A percentile compares a stretch with the other conserved stretches of the same genome.
Evolutionary conservation across 2,329 filamentous ascomycete genomes (phyloP).

Genomic region (Colletotrichum destructivum): DNA sequence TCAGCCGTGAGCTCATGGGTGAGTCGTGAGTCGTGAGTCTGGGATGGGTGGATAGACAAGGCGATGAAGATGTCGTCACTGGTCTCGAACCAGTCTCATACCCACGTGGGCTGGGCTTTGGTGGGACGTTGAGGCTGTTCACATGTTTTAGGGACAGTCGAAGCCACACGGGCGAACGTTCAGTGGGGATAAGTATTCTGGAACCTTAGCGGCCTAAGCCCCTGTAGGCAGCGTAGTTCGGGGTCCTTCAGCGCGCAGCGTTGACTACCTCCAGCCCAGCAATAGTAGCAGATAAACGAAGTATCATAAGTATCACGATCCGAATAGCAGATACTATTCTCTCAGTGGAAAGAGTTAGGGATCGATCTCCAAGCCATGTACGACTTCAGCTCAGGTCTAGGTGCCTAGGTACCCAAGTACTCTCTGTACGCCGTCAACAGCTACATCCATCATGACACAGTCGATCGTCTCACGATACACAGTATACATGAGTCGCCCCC

Average conservation of each 20-base stretch:
- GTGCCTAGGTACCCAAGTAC: too few species aligned
- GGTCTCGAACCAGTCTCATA: conserved; percentile 25
- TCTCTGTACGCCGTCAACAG: too few species aligned
- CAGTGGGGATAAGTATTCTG: neutral
- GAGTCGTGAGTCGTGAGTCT: neutral
- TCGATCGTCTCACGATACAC: too few species aligned
- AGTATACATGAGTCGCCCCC: neutral
- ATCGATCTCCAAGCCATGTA: too few species aligned
- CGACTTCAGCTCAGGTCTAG: too few species aligned
- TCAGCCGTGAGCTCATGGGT: neutral
- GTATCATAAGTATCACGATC: too few species aligned
- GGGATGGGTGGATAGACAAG: neutral
- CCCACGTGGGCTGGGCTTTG: conserved; percentile 27
- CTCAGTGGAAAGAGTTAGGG: too few species aligned
- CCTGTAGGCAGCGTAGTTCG: neutral
- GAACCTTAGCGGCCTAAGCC: neutral
- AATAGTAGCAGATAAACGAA: too few species aligned
- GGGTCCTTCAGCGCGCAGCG: neutral
- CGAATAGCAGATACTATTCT: too few species aligned
- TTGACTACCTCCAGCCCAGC: too few species aligned
- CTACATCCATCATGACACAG: too few species aligned
- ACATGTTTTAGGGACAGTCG: conserved; percentile 27
- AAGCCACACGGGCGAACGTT: conserved; percentile 1
- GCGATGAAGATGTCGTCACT: conserved; percentile 36
- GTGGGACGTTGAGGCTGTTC: conserved; percentile 34